These are phyloP conservation scores for Dactylellina parvicollis DNA, from an alignment of 2,329 filamentous ascomycete species.

Conservation along the genomic window DNA sequence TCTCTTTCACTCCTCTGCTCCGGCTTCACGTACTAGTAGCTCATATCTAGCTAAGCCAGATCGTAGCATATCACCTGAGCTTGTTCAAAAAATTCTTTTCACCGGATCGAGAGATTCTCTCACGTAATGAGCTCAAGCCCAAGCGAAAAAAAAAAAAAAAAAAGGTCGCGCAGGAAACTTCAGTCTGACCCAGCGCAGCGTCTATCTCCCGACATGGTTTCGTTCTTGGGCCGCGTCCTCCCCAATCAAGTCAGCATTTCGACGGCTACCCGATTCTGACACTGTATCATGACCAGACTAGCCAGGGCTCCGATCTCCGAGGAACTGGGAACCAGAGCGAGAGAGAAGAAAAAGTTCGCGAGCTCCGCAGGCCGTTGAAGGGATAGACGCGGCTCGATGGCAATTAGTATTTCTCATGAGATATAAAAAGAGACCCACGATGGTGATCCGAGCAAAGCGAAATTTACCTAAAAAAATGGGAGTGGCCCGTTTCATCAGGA, in stretches of 20 bases:
- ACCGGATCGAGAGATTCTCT: constrained; percentile 53
- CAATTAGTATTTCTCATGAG: constrained; percentile 33
- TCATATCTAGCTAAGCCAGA: neutral
- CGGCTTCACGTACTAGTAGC: neutral
- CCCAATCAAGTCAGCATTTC: constrained; percentile 9
- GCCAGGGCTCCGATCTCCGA: constrained; percentile 28
- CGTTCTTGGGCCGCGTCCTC: neutral
- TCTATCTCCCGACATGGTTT: constrained; percentile 26
- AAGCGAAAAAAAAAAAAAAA: constrained; percentile 7
- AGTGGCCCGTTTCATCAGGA: constrained; percentile 24
- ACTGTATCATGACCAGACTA: constrained; percentile 20
- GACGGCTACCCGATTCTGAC: constrained; percentile 1
- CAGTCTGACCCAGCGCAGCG: too few relatives aligned
- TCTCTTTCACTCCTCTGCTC: neutral
- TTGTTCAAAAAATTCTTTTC: constrained; percentile 7
- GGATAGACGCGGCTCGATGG: constrained; percentile 1
- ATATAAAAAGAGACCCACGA: constrained; percentile 13
- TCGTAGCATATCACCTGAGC: constrained; percentile 25
- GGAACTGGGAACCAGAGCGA: constrained; percentile 9
- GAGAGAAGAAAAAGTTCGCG: neutral
- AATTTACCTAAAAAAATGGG: constrained; percentile 5
- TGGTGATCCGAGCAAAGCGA: neutral
- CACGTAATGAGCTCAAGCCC: constrained; percentile 51
- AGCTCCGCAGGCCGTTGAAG: constrained; percentile 12
- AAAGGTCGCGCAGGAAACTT: constrained; percentile 5